A percentile compares a stretch with the other conserved stretches of the same genome.
phyloP scores from a whole-genome alignment of 192 early-diverging fungal species.

The Lobosporangium transversale region DNA sequence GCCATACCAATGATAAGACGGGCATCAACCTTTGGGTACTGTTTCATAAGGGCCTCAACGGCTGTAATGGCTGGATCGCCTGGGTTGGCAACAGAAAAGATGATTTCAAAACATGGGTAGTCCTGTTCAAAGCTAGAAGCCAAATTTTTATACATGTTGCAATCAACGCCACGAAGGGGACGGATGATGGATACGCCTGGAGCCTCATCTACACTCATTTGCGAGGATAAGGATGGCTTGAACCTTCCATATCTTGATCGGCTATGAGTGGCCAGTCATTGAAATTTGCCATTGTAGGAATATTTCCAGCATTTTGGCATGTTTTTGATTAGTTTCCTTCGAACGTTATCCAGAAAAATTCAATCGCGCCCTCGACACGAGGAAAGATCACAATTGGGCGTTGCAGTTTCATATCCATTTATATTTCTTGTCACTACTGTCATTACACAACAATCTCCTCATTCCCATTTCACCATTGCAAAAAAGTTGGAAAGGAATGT shows the following conservation, averaged over 20 bases:
- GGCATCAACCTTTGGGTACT: constrained; percentile 80
- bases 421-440: too few species aligned
- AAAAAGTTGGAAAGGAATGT: too few species aligned
- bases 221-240: constrained; percentile 52
- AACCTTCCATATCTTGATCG: constrained; percentile 40
- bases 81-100: constrained; percentile 87
- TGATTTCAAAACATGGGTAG: constrained; percentile 89
- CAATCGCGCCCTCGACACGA: too few species aligned
- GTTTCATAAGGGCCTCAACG: constrained; percentile 71
- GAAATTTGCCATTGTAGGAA: background rate
- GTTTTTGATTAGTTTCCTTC: too few species aligned
- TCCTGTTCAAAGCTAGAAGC: constrained; percentile 86
- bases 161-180: constrained; percentile 93
- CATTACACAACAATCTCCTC: too few species aligned
- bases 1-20: constrained; percentile 85
- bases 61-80: constrained; percentile 86
- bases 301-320: too few species aligned
- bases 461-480: too few species aligned
- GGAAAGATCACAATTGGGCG: too few species aligned
- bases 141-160: constrained; percentile 83
- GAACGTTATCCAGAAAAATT: too few species aligned
- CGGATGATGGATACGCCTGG: constrained; percentile 93
- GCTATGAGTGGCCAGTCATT: too few species aligned
- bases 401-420: too few species aligned
- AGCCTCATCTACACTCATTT: constrained; percentile 48